These are phyloP conservation scores for Erysimum pusillum DNA, from an alignment of 441 rosid species.

Conservation along the genomic window DNA sequence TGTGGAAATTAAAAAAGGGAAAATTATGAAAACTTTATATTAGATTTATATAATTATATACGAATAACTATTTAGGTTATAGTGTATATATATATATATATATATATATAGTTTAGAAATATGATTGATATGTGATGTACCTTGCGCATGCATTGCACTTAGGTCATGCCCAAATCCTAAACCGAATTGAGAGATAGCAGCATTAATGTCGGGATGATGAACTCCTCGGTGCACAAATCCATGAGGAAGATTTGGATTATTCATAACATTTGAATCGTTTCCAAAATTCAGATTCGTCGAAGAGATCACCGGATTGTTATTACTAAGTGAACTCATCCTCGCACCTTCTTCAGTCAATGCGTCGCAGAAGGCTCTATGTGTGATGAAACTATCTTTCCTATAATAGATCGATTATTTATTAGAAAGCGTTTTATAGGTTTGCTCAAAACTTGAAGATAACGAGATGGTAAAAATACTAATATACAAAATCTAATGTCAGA, in stretches of 20 bases:
- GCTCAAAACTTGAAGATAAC: slow-evolving; percentile 1
- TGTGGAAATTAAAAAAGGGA: no score
- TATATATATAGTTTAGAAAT: not conserved
- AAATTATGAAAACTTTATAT: no score
- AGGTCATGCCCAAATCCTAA: slow-evolving; percentile 60
- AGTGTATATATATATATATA: no score
- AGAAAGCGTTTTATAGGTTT: slow-evolving; percentile 52
- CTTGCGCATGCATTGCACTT: slow-evolving; percentile 50
- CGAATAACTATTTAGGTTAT: no score
- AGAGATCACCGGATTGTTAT: slow-evolving; percentile 56
- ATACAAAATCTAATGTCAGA: not conserved
- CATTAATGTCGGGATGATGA: slow-evolving; percentile 56
- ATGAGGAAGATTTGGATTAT: slow-evolving; percentile 54
- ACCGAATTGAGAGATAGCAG: slow-evolving; percentile 58
- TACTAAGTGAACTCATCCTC: slow-evolving; percentile 62
- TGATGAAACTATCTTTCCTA: slow-evolving; percentile 62
- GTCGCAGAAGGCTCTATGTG: slow-evolving; percentile 92
- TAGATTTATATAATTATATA: no score
- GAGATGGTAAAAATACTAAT: not conserved
- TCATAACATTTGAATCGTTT: slow-evolving; percentile 47
- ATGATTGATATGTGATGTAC: slow-evolving; percentile 32
- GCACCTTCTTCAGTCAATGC: slow-evolving; percentile 89
- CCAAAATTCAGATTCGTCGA: slow-evolving; percentile 64
- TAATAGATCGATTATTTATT: slow-evolving; percentile 43
- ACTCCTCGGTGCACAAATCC: slow-evolving; percentile 58